Evolutionary conservation across 768 basidiomycete species (phyloP).

Genomic region (Mrakia frigida): DNA sequence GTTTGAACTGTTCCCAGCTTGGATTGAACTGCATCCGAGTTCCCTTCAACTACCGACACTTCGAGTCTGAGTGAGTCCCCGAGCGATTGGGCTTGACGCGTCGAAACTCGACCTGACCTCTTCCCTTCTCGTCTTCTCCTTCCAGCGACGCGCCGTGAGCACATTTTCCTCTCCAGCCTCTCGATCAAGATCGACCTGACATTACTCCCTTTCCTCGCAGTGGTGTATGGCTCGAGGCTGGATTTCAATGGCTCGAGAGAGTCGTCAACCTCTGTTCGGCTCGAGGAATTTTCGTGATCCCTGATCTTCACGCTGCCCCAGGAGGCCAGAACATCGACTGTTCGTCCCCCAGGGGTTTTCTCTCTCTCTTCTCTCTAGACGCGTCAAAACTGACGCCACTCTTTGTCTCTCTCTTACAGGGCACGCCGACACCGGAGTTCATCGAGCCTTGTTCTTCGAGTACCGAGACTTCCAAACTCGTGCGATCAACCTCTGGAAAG

Average conservation of each 20-base stretch:
- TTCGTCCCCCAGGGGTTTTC: background rate
- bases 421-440: slow-evolving; percentile 18
- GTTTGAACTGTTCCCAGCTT: slow-evolving; percentile 40
- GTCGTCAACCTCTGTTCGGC: slow-evolving; percentile 68
- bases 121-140: too few species aligned
- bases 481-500: slow-evolving; percentile 66
- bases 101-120: too few species aligned
- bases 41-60: slow-evolving; percentile 68
- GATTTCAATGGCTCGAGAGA: slow-evolving; percentile 79
- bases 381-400: background rate
- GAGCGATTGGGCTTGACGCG: too few species aligned
- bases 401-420: background rate
- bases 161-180: too few species aligned
- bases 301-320: slow-evolving; percentile 66
- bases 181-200: too few species aligned
- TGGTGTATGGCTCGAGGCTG: slow-evolving; percentile 57
- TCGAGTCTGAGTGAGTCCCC: slow-evolving; percentile 51
- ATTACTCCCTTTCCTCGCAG: too few species aligned
- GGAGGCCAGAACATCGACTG: slow-evolving; percentile 56
- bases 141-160: slow-evolving; percentile 35
- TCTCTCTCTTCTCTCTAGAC: background rate
- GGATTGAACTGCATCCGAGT: slow-evolving; percentile 75
- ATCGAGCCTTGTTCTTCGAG: slow-evolving; percentile 8
- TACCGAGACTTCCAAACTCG: slow-evolving; percentile 10
- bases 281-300: slow-evolving; percentile 67